Evolutionary conservation across 495 filamentous ascomycete species (phyloP), one percentile per base, ranked within the genome.

Genomic region (Cryomyces antarcticus): DNA sequence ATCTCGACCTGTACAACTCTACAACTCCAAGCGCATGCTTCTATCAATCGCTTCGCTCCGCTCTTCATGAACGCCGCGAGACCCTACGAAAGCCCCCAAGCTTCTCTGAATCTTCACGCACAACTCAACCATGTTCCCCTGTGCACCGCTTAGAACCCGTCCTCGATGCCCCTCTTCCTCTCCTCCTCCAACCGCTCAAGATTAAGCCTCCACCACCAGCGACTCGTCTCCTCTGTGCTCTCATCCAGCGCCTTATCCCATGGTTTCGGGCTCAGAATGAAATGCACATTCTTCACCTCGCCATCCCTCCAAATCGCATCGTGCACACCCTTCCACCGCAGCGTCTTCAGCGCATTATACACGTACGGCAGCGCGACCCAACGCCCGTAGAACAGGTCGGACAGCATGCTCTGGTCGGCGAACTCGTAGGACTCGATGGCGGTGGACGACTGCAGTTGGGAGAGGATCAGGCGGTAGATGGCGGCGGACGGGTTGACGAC

Each of bases 311-410:
- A 89, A 43, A 88, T 82, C 33, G 65, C 52, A 37, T 63, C 59
- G 48, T 92, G 83, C 42, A 84, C 78, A 5, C 66, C 70, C 34
- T 67, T 53, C 71, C 70, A 70, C 33, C 81, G 66, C 56, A 86
- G 48, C 12, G 83, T 83, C 63, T 86, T 87, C 37, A 89, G 60
- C 37, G 79, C 83, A 58, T 92, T 92, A 58, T 88, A 89, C 27
- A 73, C 63, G 45, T 86, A 89, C 28, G 80, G 77, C 38, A 92
- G 56, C 6, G 75, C 57, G 5, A 80, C 73, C 83, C 82, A 92
- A 7, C 74, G 64, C 3, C 69, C 73, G 1, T 48, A 40, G 57
- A 81, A 88, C 0, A 77, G 46, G 48, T 80, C 75, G 1, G 68
- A 66, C 6, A 92, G 66, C 6, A 92, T 62, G 4, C 65, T 70